Conservation (phyloP, 2,329 filamentous ascomycete genomes). For the Ramichloridium luteum region DNA sequence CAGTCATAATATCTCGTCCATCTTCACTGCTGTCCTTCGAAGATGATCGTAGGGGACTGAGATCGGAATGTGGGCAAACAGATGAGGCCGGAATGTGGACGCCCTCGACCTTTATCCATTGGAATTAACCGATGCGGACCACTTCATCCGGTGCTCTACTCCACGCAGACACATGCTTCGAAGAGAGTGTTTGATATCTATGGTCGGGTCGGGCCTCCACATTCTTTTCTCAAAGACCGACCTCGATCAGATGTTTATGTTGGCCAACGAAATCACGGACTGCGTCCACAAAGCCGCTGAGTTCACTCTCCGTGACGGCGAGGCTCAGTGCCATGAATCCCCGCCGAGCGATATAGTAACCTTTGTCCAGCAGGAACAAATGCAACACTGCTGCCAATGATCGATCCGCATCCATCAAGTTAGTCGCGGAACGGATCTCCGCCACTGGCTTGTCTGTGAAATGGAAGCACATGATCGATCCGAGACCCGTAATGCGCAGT, state of each 20-base stretch:
- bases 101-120: too few species aligned
- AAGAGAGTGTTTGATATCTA: too few species aligned
- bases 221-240: not conserved
- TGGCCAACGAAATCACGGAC: conserved; percentile 7
- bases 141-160: too few species aligned
- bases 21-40: not conserved
- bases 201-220: too few species aligned
- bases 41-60: not conserved
- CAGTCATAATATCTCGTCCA: not conserved
- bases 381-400: conserved; percentile 26
- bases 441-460: conserved; percentile 21
- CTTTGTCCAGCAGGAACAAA: conserved; percentile 27
- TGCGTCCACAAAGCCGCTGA: conserved; percentile 22
- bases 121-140: too few species aligned
- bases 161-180: too few species aligned
- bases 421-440: conserved; percentile 14
- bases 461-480: conserved; percentile 27
- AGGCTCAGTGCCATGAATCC: conserved; percentile 28
- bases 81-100: too few species aligned
- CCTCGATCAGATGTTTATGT: too few species aligned
- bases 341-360: conserved; percentile 26
- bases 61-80: conserved; percentile 2
- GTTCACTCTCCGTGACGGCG: conserved; percentile 22
- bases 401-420: conserved; percentile 16
- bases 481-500: conserved; percentile 27